Base-by-base conservation (phyloP, 164 flowering plant genomes). In the Cinnamomum chago region DNA sequence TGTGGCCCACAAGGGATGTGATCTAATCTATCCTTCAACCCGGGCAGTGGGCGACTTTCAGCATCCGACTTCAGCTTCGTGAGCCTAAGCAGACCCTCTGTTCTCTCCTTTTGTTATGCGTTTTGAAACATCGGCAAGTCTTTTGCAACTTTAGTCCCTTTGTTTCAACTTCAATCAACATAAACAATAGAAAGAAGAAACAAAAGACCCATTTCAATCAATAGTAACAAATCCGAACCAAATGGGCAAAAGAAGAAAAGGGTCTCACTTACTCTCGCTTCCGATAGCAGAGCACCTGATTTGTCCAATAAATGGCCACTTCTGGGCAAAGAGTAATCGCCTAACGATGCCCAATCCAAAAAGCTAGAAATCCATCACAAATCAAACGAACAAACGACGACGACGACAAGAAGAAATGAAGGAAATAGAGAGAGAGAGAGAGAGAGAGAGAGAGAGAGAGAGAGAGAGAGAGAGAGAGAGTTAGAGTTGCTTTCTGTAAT, bases 251-350 rank as follows among this genome's bases (percentile, higher is more conserved):
- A 47, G 22, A 55, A 24, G 35, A 73, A 40, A 20, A 18, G 1
- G 11, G 68, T 18, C 67, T 23, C 51, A 82, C 90, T 74, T 81
- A 93, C 97, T 86, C 88, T 70, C 90, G 84, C 83, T 82, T 93
- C 64, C 83, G 88, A 83, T 89, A 89, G 71, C 98, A 92, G 13
- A 95, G 75, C 13, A 98, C 99, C 27, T 98, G 95, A 75, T 95
- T 95, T 22, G 97, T 95, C 95, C 90, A 95, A 75, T 92, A 90
- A 0, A 93, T 81, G 6, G 97, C 76, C 67, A 92, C 88, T 76
- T 88, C 79, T 27, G 99, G 98, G 86, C 96, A 93, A 22, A 95
- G 78, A 0, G 93, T 84, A 73, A 95, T 95, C 1, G 99, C 99
- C 97, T 92, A 50, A n/a, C 79, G 72, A 77, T 69, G 11, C 58